Conservation (phyloP, 2,329 filamentous ascomycete species). For the Fusarium sacchari region DNA sequence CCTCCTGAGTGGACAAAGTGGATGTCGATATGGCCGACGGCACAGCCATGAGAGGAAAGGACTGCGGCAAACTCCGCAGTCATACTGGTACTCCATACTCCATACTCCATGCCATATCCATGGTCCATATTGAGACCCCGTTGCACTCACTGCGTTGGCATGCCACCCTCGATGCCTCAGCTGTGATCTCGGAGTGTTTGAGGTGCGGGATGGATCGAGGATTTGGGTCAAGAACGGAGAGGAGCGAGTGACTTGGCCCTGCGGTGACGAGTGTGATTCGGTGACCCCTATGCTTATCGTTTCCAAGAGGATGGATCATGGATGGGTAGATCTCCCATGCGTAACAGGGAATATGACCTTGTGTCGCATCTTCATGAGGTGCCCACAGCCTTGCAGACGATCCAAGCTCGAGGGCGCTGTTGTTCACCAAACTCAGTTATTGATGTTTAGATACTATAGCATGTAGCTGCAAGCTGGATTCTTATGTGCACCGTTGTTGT, state of each 20-base stretch:
- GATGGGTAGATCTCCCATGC: slow-evolving; percentile 40
- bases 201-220: slow-evolving; percentile 32
- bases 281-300: slow-evolving; percentile 13
- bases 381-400: slow-evolving; percentile 38
- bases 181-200: slow-evolving; percentile 29
- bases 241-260: slow-evolving; percentile 11
- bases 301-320: slow-evolving; percentile 37
- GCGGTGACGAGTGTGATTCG: slow-evolving; percentile 10
- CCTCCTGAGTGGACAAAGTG: slow-evolving; percentile 13
- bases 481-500: neutral
- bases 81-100: no score
- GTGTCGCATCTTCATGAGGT: slow-evolving; percentile 39
- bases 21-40: slow-evolving; percentile 24
- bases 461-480: neutral
- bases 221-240: slow-evolving; percentile 19
- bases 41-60: slow-evolving; percentile 25
- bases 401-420: slow-evolving; percentile 19
- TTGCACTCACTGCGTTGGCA: slow-evolving; percentile 1
- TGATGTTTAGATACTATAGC: neutral
- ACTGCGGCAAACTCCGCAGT: slow-evolving; percentile 16
- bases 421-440: neutral
- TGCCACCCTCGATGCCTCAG: slow-evolving; percentile 20
- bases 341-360: slow-evolving; percentile 38
- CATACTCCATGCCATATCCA: neutral
- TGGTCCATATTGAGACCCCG: neutral